Evolutionary conservation across 768 basidiomycete genomes (phyloP).

Genomic region (Mycena maculata): DNA sequence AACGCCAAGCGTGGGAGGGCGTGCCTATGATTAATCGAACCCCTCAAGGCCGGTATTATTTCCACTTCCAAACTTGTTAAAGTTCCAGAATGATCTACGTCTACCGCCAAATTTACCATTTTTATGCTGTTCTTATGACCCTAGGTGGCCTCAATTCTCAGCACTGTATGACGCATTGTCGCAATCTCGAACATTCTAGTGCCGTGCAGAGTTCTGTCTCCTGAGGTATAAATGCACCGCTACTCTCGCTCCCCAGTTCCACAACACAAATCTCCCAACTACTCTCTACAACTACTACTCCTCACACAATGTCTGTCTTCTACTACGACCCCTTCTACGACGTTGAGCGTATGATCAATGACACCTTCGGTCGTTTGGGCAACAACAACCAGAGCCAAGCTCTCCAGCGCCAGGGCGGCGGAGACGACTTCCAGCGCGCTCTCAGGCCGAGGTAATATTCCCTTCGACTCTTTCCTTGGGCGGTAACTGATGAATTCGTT

Average conservation of each 20-base stretch:
- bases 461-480: background rate
- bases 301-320: constrained; percentile 42
- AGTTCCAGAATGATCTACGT: constrained; percentile 9
- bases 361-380: constrained; percentile 38
- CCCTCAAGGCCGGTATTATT: too few relatives aligned
- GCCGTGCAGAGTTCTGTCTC: background rate
- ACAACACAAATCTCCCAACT: background rate
- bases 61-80: constrained; percentile 1
- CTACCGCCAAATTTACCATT: too few relatives aligned
- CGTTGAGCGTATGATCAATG: constrained; percentile 59
- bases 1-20: too few relatives aligned
- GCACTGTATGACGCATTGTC: background rate
- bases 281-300: background rate
- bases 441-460: constrained; percentile 46
- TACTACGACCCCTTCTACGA: constrained; percentile 60
- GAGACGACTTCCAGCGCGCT: constrained; percentile 27
- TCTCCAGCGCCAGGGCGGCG: constrained; percentile 23
- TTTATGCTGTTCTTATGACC: constrained; percentile 1
- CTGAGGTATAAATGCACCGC: constrained; percentile 14
- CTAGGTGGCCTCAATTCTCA: background rate
- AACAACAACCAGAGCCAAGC: constrained; percentile 18
- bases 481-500: background rate
- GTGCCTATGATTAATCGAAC: too few relatives aligned
- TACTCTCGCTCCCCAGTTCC: background rate
- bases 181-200: constrained; percentile 23